Base-by-base conservation (phyloP, 2,329 filamentous ascomycete species). In the Hymenoscyphus fraxineus region DNA sequence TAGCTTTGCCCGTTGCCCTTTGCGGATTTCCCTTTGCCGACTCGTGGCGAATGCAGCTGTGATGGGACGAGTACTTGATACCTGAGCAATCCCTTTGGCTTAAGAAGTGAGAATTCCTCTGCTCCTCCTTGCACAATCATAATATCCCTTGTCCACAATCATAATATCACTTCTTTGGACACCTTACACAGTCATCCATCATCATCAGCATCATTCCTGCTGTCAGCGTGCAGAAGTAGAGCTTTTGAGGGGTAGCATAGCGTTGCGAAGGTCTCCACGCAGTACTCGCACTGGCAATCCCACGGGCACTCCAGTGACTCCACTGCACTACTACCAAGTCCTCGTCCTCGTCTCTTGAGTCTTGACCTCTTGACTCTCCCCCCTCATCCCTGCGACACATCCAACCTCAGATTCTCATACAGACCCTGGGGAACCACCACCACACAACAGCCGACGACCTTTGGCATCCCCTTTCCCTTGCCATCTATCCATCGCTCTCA, bases 321-420 rank as follows among this genome's bases (percentile, higher is more conserved):
- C 27, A 27, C 27, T 27, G 27, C 27, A 27, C 27, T 27, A 27
- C 27, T 40, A 7, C 35, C 40, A n/a, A 16, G 19, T 27, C 27
- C 32, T 40, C n/a, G 31, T n/a, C 35, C n/a, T 39, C 19, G 15
- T 31, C 58, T 16, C 58, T 59, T 31, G 6, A 19, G n/a, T 27
- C 31, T 27, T 27, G 54, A n/a, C 54, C 54, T 57, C n/a, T 57
- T 19, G n/a, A 10, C 55, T n/a, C n/a, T 7, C 15, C 55, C 55
- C 27, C 58, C 15, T 39, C 19, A 59, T 59, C 58, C 58, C 58
- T 59, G 58, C 58, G 58, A 41, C 58, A 59, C 38, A 59, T 59
- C 58, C 19, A 54, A 27, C 47, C 47, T 54, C 47, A 54, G 38
- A 59, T 32, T 40, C 58, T 59, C 58, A 47, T 59, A 59, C 58